These are phyloP conservation scores for Skeletonema grethae DNA, from an alignment of 108 stramenopile species.

Conservation along the genomic window DNA sequence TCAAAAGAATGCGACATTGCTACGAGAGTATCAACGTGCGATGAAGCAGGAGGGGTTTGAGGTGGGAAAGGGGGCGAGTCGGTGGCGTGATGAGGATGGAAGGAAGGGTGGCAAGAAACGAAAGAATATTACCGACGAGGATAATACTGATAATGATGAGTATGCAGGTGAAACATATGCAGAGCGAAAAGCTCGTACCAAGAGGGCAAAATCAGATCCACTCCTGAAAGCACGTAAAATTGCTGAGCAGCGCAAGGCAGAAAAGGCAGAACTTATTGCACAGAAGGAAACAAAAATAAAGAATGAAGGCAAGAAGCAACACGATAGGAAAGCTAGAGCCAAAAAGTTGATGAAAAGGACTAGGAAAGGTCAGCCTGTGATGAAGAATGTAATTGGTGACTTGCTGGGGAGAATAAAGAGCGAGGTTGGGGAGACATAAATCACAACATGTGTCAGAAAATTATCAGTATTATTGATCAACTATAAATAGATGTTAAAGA, in stretches of 20 bases:
- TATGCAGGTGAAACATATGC: conserved; percentile 5
- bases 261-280: conserved; percentile 22
- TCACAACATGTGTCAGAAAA: background rate
- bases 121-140: background rate
- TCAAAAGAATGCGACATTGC: conserved; percentile 56
- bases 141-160: background rate
- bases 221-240: conserved; percentile 50
- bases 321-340: conserved; percentile 53
- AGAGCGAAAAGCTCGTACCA: conserved; percentile 12
- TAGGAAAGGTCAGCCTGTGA: conserved; percentile 76
- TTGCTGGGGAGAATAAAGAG: conserved; percentile 66
- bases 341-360: conserved; percentile 61
- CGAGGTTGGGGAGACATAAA: conserved; percentile 16
- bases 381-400: conserved; percentile 75
- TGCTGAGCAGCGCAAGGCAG: conserved; percentile 36
- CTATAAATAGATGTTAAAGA: background rate
- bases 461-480: background rate
- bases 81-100: conserved; percentile 50
- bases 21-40: conserved; percentile 61
- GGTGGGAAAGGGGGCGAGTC: conserved; percentile 69
- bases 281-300: conserved; percentile 43
- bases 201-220: conserved; percentile 50
- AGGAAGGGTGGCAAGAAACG: background rate
- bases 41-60: conserved; percentile 78
- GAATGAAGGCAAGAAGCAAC: conserved; percentile 37